Evolutionary conservation across 139 green algal genomes (phyloP).

Genomic region (Tetradesmus obliquus): DNA sequence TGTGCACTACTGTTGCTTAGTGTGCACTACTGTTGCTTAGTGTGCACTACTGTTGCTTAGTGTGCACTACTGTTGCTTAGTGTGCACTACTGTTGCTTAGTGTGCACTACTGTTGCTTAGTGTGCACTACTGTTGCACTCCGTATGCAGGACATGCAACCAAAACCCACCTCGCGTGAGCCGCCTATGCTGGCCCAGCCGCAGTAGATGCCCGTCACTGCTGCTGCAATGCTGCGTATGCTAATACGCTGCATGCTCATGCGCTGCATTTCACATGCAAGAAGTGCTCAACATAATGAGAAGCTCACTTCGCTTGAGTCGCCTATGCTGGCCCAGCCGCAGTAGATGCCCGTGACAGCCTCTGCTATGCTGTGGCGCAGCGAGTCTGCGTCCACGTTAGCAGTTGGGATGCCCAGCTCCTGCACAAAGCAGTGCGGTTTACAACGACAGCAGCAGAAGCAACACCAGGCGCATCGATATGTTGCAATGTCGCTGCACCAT

Average conservation of each 20-base stretch:
- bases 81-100: no score
- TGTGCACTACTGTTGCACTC: neutral
- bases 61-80: no score
- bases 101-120: neutral
- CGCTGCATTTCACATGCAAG: neutral
- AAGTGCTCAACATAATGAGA: neutral
- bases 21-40: no score
- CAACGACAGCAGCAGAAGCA: no score
- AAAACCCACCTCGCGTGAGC: no score
- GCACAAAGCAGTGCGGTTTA: no score
- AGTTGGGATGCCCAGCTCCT: conserved; percentile 94
- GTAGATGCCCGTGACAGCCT: conserved; percentile 90
- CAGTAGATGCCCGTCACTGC: conserved; percentile 88
- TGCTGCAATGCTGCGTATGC: conserved; percentile 56
- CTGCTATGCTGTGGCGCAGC: conserved; percentile 66
- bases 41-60: no score
- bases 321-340: conserved; percentile 76
- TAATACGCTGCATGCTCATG: neutral
- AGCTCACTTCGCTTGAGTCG: conserved; percentile 27
- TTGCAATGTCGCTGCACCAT: no score
- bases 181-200: conserved; percentile 59
- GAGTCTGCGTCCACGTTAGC: conserved; percentile 85
- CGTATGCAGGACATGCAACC: no score
- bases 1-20: no score
- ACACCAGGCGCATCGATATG: no score